Evolutionary conservation across 2,329 filamentous ascomycete species (phyloP).

Genomic region (Pezicula neosporulosa): DNA sequence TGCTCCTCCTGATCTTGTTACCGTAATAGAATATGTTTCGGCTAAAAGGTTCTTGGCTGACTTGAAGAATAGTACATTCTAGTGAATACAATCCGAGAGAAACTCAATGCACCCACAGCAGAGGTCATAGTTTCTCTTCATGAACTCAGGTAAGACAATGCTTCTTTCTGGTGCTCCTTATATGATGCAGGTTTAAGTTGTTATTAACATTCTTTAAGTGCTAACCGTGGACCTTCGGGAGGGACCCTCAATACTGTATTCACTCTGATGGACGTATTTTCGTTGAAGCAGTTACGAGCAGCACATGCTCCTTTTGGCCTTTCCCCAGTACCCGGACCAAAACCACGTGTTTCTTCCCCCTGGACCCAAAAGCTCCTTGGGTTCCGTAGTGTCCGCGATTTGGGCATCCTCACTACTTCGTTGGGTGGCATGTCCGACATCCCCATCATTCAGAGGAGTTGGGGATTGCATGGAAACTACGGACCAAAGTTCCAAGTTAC

Average conservation of each 20-base stretch:
- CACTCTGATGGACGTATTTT: constrained; percentile 50
- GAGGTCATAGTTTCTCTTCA: constrained; percentile 51
- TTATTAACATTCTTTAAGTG: constrained; percentile 12
- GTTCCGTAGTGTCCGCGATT: constrained; percentile 41
- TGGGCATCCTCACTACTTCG: constrained; percentile 55
- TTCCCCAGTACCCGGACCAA: constrained; percentile 47
- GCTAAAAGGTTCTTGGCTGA: too few species aligned
- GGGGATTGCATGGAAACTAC: constrained; percentile 56
- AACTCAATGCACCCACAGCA: constrained; percentile 44
- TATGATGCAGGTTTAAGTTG: background rate
- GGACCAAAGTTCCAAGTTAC: constrained; percentile 58
- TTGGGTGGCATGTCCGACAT: constrained; percentile 46
- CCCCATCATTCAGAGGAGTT: constrained; percentile 56
- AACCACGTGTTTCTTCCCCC: constrained; percentile 27
- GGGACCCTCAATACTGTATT: constrained; percentile 68
- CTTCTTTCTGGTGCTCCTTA: background rate
- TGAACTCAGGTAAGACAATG: constrained; percentile 33
- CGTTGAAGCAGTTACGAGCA: constrained; percentile 41
- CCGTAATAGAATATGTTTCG: too few species aligned
- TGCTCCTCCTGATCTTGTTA: constrained; percentile 19
- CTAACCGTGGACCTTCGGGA: constrained; percentile 47
- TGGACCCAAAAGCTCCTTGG: constrained; percentile 47
- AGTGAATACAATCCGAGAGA: constrained; percentile 42
- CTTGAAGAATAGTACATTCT: constrained; percentile 31
- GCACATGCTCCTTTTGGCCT: constrained; percentile 49